A percentile compares a stretch with the other conserved stretches of the same genome.
These are phyloP conservation scores for Hortiboletus flavorubellus DNA, from an alignment of 768 basidiomycete species.

Conservation along the genomic window DNA sequence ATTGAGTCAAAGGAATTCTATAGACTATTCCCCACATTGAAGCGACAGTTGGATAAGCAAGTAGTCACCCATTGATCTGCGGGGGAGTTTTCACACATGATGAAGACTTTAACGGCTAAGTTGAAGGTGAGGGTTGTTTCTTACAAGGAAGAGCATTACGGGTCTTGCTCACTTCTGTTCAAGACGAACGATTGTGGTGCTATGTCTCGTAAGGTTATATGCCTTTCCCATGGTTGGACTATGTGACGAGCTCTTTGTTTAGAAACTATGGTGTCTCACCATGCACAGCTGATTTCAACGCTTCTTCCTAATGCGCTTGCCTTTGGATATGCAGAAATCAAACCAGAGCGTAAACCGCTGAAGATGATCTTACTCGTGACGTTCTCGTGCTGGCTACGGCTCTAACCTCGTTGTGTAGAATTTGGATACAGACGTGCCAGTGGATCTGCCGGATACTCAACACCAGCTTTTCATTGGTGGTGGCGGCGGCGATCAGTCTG, in stretches of 20 bases:
- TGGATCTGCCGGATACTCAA: conserved; percentile 39
- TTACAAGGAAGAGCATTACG: background rate
- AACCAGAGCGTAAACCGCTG: conserved; percentile 46
- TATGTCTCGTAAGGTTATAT: conserved; percentile 48
- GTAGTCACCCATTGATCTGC: conserved; percentile 46
- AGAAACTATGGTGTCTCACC: conserved; percentile 50
- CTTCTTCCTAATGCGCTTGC: conserved; percentile 48
- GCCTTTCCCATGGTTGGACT: background rate
- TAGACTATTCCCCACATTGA: conserved; percentile 46
- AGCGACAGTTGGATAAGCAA: conserved; percentile 47
- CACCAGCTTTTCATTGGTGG: conserved; percentile 34
- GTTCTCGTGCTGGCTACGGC: background rate
- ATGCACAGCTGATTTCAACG: conserved; percentile 38
- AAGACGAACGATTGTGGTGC: conserved; percentile 66
- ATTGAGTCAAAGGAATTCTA: conserved; percentile 64
- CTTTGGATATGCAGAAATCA: conserved; percentile 44
- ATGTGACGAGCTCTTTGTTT: background rate
- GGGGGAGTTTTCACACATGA: conserved; percentile 50
- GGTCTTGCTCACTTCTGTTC: background rate
- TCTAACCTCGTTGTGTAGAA: conserved; percentile 34
- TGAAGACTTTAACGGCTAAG: conserved; percentile 70
- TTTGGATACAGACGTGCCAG: conserved; percentile 44
- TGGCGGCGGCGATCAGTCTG: conserved; percentile 15
- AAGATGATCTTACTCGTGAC: conserved; percentile 35
- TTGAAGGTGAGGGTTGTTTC: conserved; percentile 42